These are phyloP conservation scores for Clonostachys chloroleuca DNA, from an alignment of 2,329 filamentous ascomycete species.

Conservation along the genomic window DNA sequence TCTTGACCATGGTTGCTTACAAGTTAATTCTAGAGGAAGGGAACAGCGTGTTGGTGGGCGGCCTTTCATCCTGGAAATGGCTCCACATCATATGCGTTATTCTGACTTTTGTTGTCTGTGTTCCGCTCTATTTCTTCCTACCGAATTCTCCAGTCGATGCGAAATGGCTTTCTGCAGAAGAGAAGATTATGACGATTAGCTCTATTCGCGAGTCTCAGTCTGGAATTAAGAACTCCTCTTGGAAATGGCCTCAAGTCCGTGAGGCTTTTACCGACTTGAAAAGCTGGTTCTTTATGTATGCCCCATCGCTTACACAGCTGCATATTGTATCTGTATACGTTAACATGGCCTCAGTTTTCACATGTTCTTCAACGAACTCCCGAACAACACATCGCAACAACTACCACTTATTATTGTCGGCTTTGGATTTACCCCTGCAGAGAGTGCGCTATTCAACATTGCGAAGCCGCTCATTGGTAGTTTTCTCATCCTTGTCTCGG, in stretches of 20 bases:
- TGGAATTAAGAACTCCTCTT: conserved; percentile 29
- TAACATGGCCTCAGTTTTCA: conserved; percentile 6
- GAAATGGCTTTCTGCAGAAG: conserved; percentile 42
- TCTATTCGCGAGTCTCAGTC: conserved; percentile 49
- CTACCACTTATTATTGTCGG: conserved; percentile 14
- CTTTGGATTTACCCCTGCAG: conserved; percentile 13
- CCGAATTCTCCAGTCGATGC: conserved; percentile 45
- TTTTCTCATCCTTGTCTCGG: conserved; percentile 10
- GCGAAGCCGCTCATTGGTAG: conserved; percentile 12
- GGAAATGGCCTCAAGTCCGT: conserved; percentile 13
- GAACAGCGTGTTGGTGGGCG: conserved; percentile 6
- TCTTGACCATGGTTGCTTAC: conserved; percentile 18
- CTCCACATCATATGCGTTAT: neutral
- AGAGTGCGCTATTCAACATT: conserved; percentile 16
- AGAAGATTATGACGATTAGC: conserved; percentile 47
- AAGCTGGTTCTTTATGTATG: conserved; percentile 12
- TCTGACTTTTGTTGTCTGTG: neutral
- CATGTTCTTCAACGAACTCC: conserved; percentile 17
- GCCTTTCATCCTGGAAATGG: conserved; percentile 13
- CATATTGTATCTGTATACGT: neutral
- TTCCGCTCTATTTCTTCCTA: conserved; percentile 18
- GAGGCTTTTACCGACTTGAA: conserved; percentile 11
- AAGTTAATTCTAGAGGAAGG: conserved; percentile 14
- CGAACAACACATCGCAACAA: conserved; percentile 15
- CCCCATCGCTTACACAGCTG: neutral